Evolutionary conservation across 345 rosid genomes (phyloP), one percentile per base, ranked within the genome.

Genomic region (Rhodamnia rubescens): DNA sequence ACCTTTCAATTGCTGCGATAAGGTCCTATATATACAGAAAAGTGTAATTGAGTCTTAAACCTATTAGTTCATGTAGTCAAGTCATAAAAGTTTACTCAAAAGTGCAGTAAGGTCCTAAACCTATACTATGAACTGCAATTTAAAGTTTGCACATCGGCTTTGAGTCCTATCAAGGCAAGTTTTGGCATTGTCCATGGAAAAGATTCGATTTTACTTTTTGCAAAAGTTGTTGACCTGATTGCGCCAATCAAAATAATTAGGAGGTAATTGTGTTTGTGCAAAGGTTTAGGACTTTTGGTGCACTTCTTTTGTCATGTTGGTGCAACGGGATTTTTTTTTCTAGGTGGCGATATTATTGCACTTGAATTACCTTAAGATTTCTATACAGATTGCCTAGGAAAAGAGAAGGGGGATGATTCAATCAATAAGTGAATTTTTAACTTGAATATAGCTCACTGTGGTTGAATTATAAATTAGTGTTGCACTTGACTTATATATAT

Each of bases 391-490:
- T 56, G 59, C n/a, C 12, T 56, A 24, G 59, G n/a, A 24, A 54
- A 56, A 56, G 59, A 56, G 26, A 12, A 8, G 59, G 13, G 59
- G n/a, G 59, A 56, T 10, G 59, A 22, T 56, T 24, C 22, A 22
- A 56, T 56, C 59, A 21, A 1, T 29, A 64, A 64, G 75, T 32
- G 75, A 32, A 16, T 8, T 1, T 64, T 32, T 0, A 32, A 27
- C 0, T 7, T 61, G 74, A 0, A 4, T 61, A 29, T 0, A 61
- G 74, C 9, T 61, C 27, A 61, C 29, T 61, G 0, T 0, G 0
- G 40, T 59, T 59, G 36, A 59, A 58, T 58, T 58, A 58, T 58
- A 12, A 11, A n/a, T 58, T 26, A 0, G 5, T 0, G 27, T 59
- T 13, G 20, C 9, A 27, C 36, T 59, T 59, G 18, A 61, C 21